These are phyloP conservation scores for Gossypium mustelinum DNA, from an alignment of 345 rosid genomes.

Conservation along the genomic window DNA sequence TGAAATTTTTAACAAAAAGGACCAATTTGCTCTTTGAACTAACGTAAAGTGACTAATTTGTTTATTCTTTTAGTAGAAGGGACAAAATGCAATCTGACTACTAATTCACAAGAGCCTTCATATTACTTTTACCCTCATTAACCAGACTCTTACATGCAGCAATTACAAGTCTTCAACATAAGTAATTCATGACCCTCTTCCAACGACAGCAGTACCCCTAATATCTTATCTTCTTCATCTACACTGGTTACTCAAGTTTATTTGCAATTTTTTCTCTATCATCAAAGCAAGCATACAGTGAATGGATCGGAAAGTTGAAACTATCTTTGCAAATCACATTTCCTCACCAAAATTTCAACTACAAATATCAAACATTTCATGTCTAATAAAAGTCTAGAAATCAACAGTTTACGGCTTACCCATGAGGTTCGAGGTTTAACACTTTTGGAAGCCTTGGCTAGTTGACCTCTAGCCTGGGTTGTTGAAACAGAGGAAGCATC, in stretches of 20 bases:
- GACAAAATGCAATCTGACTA: no score
- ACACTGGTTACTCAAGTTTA: not conserved
- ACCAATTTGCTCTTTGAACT: no score
- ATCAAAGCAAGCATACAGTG: not conserved
- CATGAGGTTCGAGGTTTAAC: slow-evolving; percentile 53
- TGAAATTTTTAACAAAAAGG: no score
- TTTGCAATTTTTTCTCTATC: not conserved
- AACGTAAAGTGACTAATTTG: no score
- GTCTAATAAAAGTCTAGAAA: not conserved
- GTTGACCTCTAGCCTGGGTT: slow-evolving; percentile 47
- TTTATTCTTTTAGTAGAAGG: no score
- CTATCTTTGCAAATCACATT: not conserved
- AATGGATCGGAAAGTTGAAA: not conserved
- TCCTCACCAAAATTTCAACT: not conserved
- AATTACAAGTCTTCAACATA: not conserved
- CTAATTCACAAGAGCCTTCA: no score
- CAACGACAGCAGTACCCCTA: not conserved
- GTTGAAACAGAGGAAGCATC: slow-evolving; percentile 47
- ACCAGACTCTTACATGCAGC: slow-evolving; percentile 6
- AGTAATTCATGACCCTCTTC: not conserved
- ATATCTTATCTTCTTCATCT: not conserved
- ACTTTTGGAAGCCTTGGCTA: slow-evolving; percentile 52
- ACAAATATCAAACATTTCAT: not conserved
- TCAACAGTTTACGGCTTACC: slow-evolving; percentile 33
- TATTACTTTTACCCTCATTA: not conserved